phyloP scores from a whole-genome alignment of 495 filamentous ascomycete genomes.

The Aspergillus funiculosus region DNA sequence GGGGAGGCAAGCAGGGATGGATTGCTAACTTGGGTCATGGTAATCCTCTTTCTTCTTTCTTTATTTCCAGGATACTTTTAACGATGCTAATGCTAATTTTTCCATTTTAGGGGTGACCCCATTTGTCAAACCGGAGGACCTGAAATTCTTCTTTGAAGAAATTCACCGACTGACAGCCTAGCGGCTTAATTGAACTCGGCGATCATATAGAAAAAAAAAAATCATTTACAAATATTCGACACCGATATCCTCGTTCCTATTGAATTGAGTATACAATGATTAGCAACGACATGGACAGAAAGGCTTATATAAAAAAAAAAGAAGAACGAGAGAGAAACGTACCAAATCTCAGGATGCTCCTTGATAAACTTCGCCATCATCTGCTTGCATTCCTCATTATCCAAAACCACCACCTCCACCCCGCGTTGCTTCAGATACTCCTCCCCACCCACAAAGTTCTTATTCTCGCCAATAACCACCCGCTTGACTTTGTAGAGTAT shows the following conservation, averaged over 20 bases:
- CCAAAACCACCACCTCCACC: conserved; percentile 68
- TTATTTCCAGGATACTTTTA: neutral
- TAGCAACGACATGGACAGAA: conserved; percentile 3
- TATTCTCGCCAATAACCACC: conserved; percentile 81
- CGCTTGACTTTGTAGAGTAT: conserved; percentile 73
- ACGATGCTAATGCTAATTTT: conserved; percentile 16
- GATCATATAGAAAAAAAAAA: no score
- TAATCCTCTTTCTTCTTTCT: conserved; percentile 29
- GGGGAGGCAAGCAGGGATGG: conserved; percentile 81
- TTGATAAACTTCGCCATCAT: conserved; percentile 74
- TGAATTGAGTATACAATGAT: neutral
- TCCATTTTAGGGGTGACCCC: conserved; percentile 70
- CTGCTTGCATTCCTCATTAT: conserved; percentile 61
- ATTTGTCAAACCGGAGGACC: conserved; percentile 82
- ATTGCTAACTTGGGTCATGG: conserved; percentile 87
- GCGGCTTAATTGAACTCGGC: no score
- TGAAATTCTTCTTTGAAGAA: conserved; percentile 91
- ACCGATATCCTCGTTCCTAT: conserved; percentile 72
- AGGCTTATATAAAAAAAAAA: conserved; percentile 1
- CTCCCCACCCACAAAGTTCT: conserved; percentile 73
- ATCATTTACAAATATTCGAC: conserved; percentile 24
- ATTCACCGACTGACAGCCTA: conserved; percentile 62
- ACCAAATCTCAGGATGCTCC: conserved; percentile 74
- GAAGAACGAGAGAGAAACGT: conserved; percentile 14
- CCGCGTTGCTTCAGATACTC: conserved; percentile 63